phyloP scores from a whole-genome alignment of 306 rosid genomes.

The Aeschynomene evenia region DNA sequence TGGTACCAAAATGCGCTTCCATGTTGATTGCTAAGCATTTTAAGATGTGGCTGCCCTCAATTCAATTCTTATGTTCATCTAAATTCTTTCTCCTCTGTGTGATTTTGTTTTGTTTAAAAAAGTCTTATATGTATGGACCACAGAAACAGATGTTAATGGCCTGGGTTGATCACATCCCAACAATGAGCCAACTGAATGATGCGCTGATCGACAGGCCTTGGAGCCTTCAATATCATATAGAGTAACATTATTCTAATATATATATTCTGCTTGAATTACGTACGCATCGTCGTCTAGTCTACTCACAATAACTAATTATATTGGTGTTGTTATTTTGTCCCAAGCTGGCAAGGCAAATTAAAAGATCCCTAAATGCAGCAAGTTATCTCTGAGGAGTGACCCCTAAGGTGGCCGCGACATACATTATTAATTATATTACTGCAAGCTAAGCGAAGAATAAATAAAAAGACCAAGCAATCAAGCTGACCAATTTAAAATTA shows the following conservation, averaged over 20 bases:
- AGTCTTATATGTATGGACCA: no score
- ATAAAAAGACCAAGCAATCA: neutral
- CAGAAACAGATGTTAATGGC: neutral
- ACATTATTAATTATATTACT: no score
- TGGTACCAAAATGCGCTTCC: neutral
- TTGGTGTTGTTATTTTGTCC: neutral
- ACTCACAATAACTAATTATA: neutral
- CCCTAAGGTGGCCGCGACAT: neutral
- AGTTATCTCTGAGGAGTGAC: neutral
- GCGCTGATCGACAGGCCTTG: conserved; percentile 22
- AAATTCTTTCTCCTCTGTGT: neutral
- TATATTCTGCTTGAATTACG: conserved; percentile 8
- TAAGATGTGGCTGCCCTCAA: conserved; percentile 12
- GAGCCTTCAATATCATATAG: neutral
- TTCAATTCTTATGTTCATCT: neutral
- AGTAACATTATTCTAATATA: no score
- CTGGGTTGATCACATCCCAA: neutral
- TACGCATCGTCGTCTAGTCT: neutral
- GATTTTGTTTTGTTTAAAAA: no score
- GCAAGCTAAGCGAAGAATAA: neutral
- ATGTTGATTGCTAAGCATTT: conserved; percentile 6
- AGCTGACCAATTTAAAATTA: neutral
- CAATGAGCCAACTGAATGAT: conserved; percentile 25
- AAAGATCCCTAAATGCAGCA: neutral
- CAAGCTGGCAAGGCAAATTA: conserved; percentile 9